Conservation (phyloP, 1,284 basidiomycete species). For the Boletus albobrunnescens region DNA sequence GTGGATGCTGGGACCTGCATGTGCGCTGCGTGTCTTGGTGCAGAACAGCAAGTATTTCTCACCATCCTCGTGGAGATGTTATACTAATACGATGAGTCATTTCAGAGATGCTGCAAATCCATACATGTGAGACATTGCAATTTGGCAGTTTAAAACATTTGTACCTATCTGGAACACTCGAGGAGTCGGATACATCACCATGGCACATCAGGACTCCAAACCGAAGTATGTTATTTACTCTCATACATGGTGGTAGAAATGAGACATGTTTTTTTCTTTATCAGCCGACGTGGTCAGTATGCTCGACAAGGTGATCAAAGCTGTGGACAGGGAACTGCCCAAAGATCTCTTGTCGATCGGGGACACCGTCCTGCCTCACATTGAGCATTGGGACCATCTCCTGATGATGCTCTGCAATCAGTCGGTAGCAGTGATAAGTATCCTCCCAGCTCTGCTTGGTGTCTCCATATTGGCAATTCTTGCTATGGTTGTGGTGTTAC, state of each 20-base stretch:
- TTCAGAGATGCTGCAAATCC: conserved; percentile 13
- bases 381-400: conserved; percentile 20
- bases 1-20: conserved; percentile 26
- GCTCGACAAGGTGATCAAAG: conserved; percentile 23
- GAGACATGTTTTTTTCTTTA: background rate
- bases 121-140: background rate
- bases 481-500: background rate
- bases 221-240: no score
- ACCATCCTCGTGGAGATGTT: no score
- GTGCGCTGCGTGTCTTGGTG: conserved; percentile 18
- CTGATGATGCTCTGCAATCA: conserved; percentile 2
- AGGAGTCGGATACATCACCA: no score
- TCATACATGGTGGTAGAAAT: no score
- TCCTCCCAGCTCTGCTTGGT: conserved; percentile 18
- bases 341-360: conserved; percentile 19
- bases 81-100: background rate
- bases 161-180: background rate
- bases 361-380: conserved; percentile 14
- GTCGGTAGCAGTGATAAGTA: background rate
- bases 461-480: conserved; percentile 18
- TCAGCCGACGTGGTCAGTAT: conserved; percentile 17
- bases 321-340: conserved; percentile 20
- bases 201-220: no score
- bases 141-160: background rate
- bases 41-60: conserved; percentile 13